Conservation (phyloP, 2,329 filamentous ascomycete species). For the Emmonsia crescens region DNA sequence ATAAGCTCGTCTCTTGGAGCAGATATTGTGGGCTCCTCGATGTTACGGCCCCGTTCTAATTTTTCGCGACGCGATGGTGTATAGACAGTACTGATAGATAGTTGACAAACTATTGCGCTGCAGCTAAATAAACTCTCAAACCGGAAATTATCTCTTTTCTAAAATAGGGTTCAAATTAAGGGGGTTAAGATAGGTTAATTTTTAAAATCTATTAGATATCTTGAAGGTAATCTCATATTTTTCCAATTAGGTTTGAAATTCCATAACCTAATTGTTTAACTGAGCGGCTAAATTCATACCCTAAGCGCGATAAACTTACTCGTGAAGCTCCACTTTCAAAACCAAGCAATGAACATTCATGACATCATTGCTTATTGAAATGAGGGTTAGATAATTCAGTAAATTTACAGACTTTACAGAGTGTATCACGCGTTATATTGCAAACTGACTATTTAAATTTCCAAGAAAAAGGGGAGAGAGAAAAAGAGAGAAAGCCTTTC, state of each 20-base stretch:
- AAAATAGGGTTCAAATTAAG: too few species aligned
- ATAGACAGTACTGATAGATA: background rate
- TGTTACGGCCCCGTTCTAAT: background rate
- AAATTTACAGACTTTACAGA: background rate
- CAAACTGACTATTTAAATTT: background rate
- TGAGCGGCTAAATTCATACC: background rate
- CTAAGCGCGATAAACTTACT: background rate
- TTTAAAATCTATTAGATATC: too few species aligned
- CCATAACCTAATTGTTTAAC: background rate
- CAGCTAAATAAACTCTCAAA: too few species aligned
- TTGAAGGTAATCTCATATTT: too few species aligned
- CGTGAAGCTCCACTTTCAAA: background rate
- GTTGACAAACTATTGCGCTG: too few species aligned
- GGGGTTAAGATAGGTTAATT: too few species aligned
- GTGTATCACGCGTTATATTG: background rate
- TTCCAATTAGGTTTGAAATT: too few species aligned
- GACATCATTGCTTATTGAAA: background rate
- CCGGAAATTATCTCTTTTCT: background rate
- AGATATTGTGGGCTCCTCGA: background rate
- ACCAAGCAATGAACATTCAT: too few species aligned
- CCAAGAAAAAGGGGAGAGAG: too few species aligned
- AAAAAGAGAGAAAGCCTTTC: too few species aligned
- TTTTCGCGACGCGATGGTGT: background rate
- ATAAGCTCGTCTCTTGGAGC: background rate
- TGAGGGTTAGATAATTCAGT: too few species aligned